phyloP scores from a whole-genome alignment of 2,329 filamentous ascomycete species.

The Fusarium staphyleae region DNA sequence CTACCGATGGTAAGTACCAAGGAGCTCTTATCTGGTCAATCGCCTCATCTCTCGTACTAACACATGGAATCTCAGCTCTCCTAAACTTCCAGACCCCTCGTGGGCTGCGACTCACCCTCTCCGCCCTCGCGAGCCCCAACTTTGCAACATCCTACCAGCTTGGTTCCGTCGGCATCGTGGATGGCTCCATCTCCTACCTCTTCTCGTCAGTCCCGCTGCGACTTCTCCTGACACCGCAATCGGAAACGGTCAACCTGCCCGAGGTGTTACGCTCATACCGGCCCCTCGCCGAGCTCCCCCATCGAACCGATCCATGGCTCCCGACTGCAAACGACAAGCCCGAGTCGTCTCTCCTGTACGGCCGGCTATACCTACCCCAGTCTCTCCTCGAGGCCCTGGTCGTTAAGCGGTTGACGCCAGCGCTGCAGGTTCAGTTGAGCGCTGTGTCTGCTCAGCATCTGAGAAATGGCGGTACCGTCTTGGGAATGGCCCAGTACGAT shows the following conservation, averaged over 20 bases:
- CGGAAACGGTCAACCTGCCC: conserved; percentile 76
- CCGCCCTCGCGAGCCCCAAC: conserved; percentile 88
- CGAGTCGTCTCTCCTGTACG: conserved; percentile 71
- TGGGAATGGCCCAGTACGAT: conserved; percentile 81
- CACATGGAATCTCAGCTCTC: conserved; percentile 63
- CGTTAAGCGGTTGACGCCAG: conserved; percentile 77
- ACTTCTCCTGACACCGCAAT: conserved; percentile 70
- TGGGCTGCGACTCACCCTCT: conserved; percentile 84
- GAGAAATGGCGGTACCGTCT: conserved; percentile 76
- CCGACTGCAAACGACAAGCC: conserved; percentile 42
- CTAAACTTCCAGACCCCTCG: conserved; percentile 88
- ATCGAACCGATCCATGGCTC: conserved; percentile 37
- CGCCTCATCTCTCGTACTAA: conserved; percentile 28
- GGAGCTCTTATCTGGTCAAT: not conserved
- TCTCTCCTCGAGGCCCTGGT: conserved; percentile 88
- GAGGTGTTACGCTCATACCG: conserved; percentile 83
- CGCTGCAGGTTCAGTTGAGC: conserved; percentile 80
- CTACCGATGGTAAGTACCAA: conserved; percentile 70
- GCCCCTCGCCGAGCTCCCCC: conserved; percentile 70
- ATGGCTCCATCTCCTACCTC: conserved; percentile 96
- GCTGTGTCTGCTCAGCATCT: conserved; percentile 76
- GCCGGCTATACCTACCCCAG: conserved; percentile 80
- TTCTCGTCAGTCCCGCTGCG: conserved; percentile 86
- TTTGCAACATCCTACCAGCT: conserved; percentile 95
- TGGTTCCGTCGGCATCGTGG: conserved; percentile 86